Evolutionary conservation across 192 early-diverging fungal species (phyloP).

Genomic region (Mortierella alpina): DNA sequence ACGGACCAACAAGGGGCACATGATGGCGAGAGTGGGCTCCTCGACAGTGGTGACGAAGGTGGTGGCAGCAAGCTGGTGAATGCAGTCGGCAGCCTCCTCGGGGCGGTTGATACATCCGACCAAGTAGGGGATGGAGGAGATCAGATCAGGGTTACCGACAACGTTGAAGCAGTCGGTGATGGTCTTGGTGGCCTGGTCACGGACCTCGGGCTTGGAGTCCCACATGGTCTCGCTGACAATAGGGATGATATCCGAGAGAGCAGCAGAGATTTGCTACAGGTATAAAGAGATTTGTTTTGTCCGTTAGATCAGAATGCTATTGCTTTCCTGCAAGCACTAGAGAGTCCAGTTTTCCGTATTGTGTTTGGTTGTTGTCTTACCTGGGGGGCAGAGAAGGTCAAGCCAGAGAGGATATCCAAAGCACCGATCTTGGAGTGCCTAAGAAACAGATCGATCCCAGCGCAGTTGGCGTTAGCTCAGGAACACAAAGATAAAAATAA

Average conservation of each 20-base stretch:
- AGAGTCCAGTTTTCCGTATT: neutral
- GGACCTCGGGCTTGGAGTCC: conserved; percentile 82
- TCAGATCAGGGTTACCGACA: conserved; percentile 85
- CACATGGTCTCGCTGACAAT: conserved; percentile 81
- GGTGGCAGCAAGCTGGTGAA: conserved; percentile 82
- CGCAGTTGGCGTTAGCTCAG: too few species aligned
- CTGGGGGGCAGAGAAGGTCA: conserved; percentile 59
- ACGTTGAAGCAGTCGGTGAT: conserved; percentile 78
- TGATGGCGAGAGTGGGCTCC: conserved; percentile 82
- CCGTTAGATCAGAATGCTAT: neutral
- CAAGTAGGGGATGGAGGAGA: conserved; percentile 79
- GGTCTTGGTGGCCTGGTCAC: conserved; percentile 64
- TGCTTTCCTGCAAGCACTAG: neutral
- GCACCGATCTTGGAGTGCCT: conserved; percentile 76
- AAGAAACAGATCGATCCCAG: conserved; percentile 19
- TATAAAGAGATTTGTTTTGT: neutral
- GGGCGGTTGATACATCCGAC: conserved; percentile 81
- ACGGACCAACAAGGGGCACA: conserved; percentile 81
- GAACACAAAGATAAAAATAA: neutral
- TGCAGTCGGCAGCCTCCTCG: conserved; percentile 81
- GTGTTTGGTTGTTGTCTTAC: conserved; percentile 12
- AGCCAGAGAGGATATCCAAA: conserved; percentile 55
- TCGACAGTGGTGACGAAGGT: conserved; percentile 85
- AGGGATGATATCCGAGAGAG: conserved; percentile 74
- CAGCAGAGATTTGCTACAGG: conserved; percentile 54